Conservation (phyloP, 202 grass and related monocot genomes). For the Schoenoplectus tabernaemontani region DNA sequence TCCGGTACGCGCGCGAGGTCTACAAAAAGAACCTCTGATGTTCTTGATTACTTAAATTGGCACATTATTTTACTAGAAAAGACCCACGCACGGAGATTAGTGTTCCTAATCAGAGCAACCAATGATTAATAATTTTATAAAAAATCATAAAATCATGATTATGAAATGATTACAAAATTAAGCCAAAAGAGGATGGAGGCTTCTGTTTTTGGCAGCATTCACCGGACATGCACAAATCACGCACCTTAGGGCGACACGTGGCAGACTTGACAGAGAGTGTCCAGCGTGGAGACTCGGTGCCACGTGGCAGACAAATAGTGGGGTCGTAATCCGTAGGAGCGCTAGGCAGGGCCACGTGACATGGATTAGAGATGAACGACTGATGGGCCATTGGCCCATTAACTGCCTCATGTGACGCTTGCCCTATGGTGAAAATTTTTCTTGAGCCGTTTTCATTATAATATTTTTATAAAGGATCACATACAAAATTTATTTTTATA, state of each 20-base stretch:
- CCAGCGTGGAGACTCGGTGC: conserved; percentile 31
- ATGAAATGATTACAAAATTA: conserved; percentile 16
- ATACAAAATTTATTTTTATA: too few relatives aligned
- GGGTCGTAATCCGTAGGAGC: too few relatives aligned
- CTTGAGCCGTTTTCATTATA: too few relatives aligned
- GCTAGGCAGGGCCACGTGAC: background rate
- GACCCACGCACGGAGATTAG: conserved; percentile 19
- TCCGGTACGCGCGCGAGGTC: conserved; percentile 2
- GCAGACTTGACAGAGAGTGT: background rate
- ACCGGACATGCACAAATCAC: conserved; percentile 39
- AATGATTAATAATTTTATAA: background rate
- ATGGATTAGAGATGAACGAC: background rate
- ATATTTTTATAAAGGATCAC: too few relatives aligned
- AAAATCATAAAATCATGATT: conserved; percentile 16
- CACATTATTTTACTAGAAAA: conserved; percentile 17
- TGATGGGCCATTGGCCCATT: conserved; percentile 20
- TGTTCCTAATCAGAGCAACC: background rate
- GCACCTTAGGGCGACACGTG: conserved; percentile 1
- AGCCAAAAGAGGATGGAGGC: background rate
- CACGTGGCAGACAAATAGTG: conserved; percentile 23
- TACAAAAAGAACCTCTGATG: conserved; percentile 4
- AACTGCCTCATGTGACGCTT: conserved; percentile 15
- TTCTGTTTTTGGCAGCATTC: conserved; percentile 20
- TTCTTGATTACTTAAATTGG: background rate
- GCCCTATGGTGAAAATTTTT: background rate